Evolutionary conservation across 805 yeast genomes (phyloP).

Genomic region (Cyberlindnera subsufficiens): DNA sequence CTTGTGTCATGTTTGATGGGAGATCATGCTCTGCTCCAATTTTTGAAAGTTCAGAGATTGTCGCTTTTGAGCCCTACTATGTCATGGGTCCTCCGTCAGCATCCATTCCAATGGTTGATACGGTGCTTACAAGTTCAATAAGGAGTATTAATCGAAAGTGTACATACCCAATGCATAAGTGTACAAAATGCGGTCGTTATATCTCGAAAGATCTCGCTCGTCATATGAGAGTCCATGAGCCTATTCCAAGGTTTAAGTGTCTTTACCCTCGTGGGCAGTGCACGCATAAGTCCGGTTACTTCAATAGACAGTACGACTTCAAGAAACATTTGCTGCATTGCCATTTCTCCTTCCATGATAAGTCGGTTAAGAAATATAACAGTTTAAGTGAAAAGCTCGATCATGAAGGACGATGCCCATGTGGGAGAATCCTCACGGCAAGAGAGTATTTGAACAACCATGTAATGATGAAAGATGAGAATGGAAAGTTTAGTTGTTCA

Average conservation of each 20-base stretch:
- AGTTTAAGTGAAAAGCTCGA: conserved; percentile 48
- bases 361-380: conserved; percentile 28
- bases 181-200: conserved; percentile 47
- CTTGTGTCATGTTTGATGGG: too few species aligned
- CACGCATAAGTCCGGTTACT: conserved; percentile 53
- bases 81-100: too few species aligned
- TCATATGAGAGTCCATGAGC: conserved; percentile 58
- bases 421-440: conserved; percentile 45
- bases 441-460: conserved; percentile 52
- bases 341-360: conserved; percentile 51
- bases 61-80: too few species aligned
- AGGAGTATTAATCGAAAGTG: too few species aligned
- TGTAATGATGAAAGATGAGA: conserved; percentile 28
- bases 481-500: conserved; percentile 2
- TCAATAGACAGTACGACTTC: conserved; percentile 64
- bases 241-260: conserved; percentile 50
- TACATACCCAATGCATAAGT: conserved; percentile 18
- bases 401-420: conserved; percentile 46
- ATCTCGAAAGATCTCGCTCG: conserved; percentile 57
- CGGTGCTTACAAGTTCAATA: too few species aligned
- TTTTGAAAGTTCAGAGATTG: too few species aligned
- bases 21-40: too few species aligned
- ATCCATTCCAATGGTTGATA: too few species aligned
- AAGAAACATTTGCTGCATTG: conserved; percentile 58
- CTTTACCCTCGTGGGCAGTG: conserved; percentile 52